Conservation (phyloP, 148 eudicot genomes). For the Hydrangea macrophylla region DNA sequence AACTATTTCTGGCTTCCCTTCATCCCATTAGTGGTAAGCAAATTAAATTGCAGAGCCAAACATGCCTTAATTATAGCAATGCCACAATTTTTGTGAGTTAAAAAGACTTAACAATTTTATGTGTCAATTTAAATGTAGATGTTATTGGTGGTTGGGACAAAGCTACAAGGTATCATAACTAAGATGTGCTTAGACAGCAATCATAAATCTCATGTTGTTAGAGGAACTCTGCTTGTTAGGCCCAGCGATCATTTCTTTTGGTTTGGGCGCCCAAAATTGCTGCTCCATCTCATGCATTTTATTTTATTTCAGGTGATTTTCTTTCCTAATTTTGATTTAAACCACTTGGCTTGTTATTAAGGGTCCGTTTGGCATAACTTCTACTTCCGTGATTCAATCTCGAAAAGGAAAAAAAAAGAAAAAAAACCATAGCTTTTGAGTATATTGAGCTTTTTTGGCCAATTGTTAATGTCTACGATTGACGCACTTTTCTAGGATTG, state of each 20-base stretch:
- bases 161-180: constrained; percentile 42
- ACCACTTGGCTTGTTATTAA: too few relatives aligned
- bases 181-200: constrained; percentile 37
- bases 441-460: too few relatives aligned
- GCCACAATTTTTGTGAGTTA: neutral
- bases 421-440: too few relatives aligned
- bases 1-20: constrained; percentile 41
- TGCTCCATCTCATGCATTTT: constrained; percentile 43
- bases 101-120: neutral
- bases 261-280: constrained; percentile 34
- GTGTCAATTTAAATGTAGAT: constrained; percentile 17
- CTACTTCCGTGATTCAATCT: neutral
- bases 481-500: too few relatives aligned
- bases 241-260: constrained; percentile 43
- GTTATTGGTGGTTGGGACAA: constrained; percentile 40
- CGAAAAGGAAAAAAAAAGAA: neutral
- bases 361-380: too few relatives aligned
- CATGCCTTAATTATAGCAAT: too few relatives aligned
- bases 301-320: constrained; percentile 36
- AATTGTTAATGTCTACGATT: too few relatives aligned
- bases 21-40: constrained; percentile 37
- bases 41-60: neutral
- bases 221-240: constrained; percentile 32
- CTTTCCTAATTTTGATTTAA: neutral
- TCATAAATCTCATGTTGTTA: constrained; percentile 29